Conservation (phyloP, 2,329 filamentous ascomycete genomes). For the Aspergillus candidus region DNA sequence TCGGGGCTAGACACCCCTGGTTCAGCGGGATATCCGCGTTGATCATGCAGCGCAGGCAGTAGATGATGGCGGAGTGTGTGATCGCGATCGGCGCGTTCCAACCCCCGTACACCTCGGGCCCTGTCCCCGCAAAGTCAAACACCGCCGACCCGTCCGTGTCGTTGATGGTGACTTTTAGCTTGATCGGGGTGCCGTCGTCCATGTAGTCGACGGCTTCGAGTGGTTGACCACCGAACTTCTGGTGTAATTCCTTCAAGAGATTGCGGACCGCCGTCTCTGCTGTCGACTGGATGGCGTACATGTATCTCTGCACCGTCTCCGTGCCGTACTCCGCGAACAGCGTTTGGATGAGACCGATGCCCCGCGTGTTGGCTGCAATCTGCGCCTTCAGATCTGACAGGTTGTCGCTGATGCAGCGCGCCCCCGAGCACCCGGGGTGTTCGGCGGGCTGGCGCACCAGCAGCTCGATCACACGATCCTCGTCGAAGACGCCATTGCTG, state of each 20-base stretch:
- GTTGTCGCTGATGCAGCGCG: slow-evolving; percentile 73
- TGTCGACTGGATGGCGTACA: slow-evolving; percentile 75
- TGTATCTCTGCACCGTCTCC: slow-evolving; percentile 73
- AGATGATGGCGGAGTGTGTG: slow-evolving; percentile 78
- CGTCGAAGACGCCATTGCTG: slow-evolving; percentile 69
- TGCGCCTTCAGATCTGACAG: slow-evolving; percentile 82
- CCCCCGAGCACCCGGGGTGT: slow-evolving; percentile 70
- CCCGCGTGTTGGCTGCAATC: slow-evolving; percentile 79
- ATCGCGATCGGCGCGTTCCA: slow-evolving; percentile 78
- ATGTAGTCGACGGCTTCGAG: slow-evolving; percentile 73
- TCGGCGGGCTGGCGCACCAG: slow-evolving; percentile 68
- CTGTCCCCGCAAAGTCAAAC: slow-evolving; percentile 74
- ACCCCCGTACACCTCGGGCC: slow-evolving; percentile 72
- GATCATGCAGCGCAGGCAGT: slow-evolving; percentile 75
- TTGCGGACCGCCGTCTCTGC: slow-evolving; percentile 69
- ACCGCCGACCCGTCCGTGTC: slow-evolving; percentile 66
- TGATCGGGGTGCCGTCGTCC: slow-evolving; percentile 78
- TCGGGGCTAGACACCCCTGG: slow-evolving; percentile 74
- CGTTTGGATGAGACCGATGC: slow-evolving; percentile 68
- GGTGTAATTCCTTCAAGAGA: slow-evolving; percentile 65
- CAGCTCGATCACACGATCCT: slow-evolving; percentile 65
- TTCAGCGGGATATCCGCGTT: slow-evolving; percentile 78
- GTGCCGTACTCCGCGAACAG: slow-evolving; percentile 74
- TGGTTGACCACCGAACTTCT: slow-evolving; percentile 62
- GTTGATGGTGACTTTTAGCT: slow-evolving; percentile 68